A percentile compares a stretch with the other conserved stretches of the same genome.
These are phyloP conservation scores for Vigna mungo DNA, from an alignment of 306 rosid genomes.

Conservation along the genomic window DNA sequence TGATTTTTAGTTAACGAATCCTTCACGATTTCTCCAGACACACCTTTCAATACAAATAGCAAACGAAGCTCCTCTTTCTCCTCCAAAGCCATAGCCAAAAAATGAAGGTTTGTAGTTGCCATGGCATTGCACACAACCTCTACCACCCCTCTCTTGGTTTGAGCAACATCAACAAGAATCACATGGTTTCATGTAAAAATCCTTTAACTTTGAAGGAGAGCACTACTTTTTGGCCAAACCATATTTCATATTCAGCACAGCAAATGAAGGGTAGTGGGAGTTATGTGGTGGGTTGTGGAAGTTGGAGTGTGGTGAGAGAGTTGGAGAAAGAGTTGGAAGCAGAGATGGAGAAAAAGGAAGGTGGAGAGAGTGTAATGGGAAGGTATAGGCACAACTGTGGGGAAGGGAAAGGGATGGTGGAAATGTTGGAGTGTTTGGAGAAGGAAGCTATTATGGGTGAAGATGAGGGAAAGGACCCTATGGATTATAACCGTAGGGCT, in stretches of 20 bases:
- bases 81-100: neutral
- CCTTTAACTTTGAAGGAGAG: neutral
- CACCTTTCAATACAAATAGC: neutral
- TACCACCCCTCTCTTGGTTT: conserved; percentile 11
- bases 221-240: neutral
- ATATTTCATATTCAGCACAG: neutral
- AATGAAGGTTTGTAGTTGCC: conserved; percentile 49
- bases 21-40: too few relatives aligned
- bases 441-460: conserved; percentile 89
- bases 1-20: too few relatives aligned
- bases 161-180: neutral
- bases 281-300: conserved; percentile 44
- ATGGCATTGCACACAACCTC: conserved; percentile 10
- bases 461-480: conserved; percentile 74
- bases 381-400: conserved; percentile 60
- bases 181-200: neutral
- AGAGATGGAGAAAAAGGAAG: conserved; percentile 50
- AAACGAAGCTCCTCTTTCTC: neutral
- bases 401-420: conserved; percentile 58
- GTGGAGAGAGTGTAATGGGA: conserved; percentile 38
- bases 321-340: conserved; percentile 57
- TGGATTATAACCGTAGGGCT: conserved; percentile 81
- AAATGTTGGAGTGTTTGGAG: conserved; percentile 78
- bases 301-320: conserved; percentile 45
- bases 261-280: neutral